phyloP scores from a whole-genome alignment of 805 yeast genomes.

The Phaffomyces antillensis region DNA sequence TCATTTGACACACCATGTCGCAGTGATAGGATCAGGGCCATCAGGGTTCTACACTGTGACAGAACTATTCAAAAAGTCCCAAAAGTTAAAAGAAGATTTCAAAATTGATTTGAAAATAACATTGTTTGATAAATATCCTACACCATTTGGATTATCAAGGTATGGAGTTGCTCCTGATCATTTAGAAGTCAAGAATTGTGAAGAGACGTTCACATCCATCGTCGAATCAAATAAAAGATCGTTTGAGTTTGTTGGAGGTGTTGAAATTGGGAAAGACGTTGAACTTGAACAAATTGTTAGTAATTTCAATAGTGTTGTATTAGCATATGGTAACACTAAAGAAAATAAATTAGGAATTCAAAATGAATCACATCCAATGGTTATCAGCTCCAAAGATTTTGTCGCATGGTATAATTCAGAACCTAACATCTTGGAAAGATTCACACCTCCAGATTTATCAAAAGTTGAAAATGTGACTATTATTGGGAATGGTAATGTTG shows the following conservation, averaged over 20 bases:
- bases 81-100: neutral
- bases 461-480: constrained; percentile 61
- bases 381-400: constrained; percentile 73
- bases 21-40: constrained; percentile 90
- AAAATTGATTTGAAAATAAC: constrained; percentile 39
- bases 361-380: constrained; percentile 53
- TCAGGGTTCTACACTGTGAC: constrained; percentile 91
- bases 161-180: constrained; percentile 99
- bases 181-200: constrained; percentile 87
- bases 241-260: constrained; percentile 66
- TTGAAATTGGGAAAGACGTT: constrained; percentile 57
- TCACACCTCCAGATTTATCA: constrained; percentile 48
- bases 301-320: constrained; percentile 64
- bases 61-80: constrained; percentile 47
- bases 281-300: constrained; percentile 40
- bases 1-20: constrained; percentile 16
- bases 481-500: constrained; percentile 97
- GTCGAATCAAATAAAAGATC: constrained; percentile 18
- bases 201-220: constrained; percentile 51
- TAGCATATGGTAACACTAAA: constrained; percentile 79
- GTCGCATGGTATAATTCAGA: constrained; percentile 97
- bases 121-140: constrained; percentile 76
- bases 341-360: constrained; percentile 44
- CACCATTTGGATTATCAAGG: constrained; percentile 86
- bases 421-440: constrained; percentile 41